Base-by-base conservation (phyloP, 2,329 filamentous ascomycete genomes). In the Septoria linicola region DNA sequence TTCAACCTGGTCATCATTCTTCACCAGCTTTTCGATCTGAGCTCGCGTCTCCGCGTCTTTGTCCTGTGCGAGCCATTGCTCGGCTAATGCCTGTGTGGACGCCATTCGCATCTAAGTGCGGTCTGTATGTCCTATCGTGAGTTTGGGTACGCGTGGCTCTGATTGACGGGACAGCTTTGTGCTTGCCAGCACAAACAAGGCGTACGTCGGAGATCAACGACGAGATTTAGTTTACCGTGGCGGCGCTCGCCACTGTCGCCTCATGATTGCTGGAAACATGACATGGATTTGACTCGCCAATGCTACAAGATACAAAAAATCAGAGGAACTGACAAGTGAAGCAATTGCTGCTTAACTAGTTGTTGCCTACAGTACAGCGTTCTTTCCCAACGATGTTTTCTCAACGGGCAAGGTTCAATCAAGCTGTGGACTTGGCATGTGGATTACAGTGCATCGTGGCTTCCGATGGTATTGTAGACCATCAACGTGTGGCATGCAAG, bases 41-140 rank as follows among this genome's bases (percentile, higher is more conserved):
- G 74, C 68, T 35, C 73, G 72, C 3, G 80, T 83, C 4, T 65
- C 62, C 46, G 73, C 69, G 64, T 83, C 78, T 64, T 76, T 67
- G 64, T 84, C 81, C 60, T 80, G 75, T 51, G 75, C 70, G n/a
- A 84, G 72, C 81, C 81, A 84, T 68, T 74, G 75, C 58, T 76
- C 61, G 48, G 79, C 75, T 50, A 82, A 68, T 37, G 59, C 45
- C 21, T 44, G 43, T 4, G 44, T 53, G 8, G 54, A 45, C 20
- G 51, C 35, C 49, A 53, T 54, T 13, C 10, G 19, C 17, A 20
- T n/a, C 5, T 39, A n/a, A n/a, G n/a, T n/a, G n/a, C n/a, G n/a
- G n/a, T n/a, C n/a, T n/a, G n/a, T n/a, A n/a, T n/a, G n/a, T n/a
- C n/a, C n/a, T n/a, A n/a, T n/a, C n/a, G n/a, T 10, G 23, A 27